Base-by-base conservation (phyloP, 768 basidiomycete species). In the Tulasnella sp. region DNA sequence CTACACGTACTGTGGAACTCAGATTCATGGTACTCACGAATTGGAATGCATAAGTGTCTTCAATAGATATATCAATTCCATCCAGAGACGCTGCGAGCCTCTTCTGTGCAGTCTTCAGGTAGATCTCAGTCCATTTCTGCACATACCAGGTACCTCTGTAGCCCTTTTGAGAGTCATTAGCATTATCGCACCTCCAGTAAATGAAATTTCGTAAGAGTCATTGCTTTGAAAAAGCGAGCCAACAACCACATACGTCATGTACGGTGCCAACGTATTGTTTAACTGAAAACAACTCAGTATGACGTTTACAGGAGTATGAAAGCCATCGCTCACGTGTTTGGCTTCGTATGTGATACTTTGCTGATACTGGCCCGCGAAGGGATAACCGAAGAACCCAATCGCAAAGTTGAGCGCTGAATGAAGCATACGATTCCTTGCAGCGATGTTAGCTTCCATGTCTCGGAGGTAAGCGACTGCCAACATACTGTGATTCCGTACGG, bases 201-300 rank as follows among this genome's bases (percentile, higher is more conserved):
- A 27, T 13, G 35, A 48, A 47, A 37, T 25, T 20, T 24, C 20
- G 47, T 37, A 37, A 1, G 22, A 15, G 8, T 27, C 9, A 10
- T 45, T 55, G 16, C 22, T 45, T 15, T 48, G 24, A 27, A 34
- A 24, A 27, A 29, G 20, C 32, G 19, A 13, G 24, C 35, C 16
- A 12, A 42, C 19, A 6, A 12, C 15, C 5, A 62, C 71, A 40
- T 59, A 85, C 69, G 84, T 87, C 52, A 74, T 73, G 57, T 90
- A 91, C 3, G 90, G 90, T 0, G 88, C 74, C 4, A 95, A 75
- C 1, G 90, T 90, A 62, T 83, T 84, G 65, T 87, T 88, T 61
- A 81, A 84, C 74, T 83, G 32, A 48, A n/a, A 4, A 27, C 15
- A 25, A 48, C 3, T 16, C 5, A 42, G 31, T 44, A 6, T 28